phyloP scores from a whole-genome alignment of 2,329 filamentous ascomycete species.

The Penicillium psychrosexuale region DNA sequence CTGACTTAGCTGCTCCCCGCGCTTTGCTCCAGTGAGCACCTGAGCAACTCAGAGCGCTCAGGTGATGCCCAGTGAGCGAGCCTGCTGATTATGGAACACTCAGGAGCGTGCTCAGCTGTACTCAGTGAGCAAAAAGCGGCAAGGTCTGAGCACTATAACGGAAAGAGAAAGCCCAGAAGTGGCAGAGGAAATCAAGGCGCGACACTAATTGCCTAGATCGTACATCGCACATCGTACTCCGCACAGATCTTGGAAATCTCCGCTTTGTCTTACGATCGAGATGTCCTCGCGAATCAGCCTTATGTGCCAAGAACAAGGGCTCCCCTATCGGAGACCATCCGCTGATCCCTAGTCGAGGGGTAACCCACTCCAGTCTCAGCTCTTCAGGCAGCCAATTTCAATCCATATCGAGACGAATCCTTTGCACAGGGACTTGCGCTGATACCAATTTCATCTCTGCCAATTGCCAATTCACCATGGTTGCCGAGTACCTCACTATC shows the following conservation, averaged over 20 bases:
- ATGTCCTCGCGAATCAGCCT: constrained; percentile 15
- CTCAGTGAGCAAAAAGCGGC: too few species aligned
- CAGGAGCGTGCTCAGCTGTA: too few species aligned
- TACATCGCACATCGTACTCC: not conserved
- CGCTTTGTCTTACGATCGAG: not conserved
- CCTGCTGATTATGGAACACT: too few species aligned
- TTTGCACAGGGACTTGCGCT: not conserved
- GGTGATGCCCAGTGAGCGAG: too few species aligned
- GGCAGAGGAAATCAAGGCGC: not conserved
- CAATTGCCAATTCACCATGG: constrained; percentile 28
- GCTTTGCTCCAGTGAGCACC: not conserved
- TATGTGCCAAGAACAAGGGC: constrained; percentile 12
- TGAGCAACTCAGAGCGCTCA: too few species aligned
- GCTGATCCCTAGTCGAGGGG: constrained; percentile 19
- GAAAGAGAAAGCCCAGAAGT: too few species aligned
- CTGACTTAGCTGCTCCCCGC: not conserved
- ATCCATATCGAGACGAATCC: not conserved
- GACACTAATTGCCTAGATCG: not conserved
- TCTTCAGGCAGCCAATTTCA: constrained; percentile 1
- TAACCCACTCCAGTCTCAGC: constrained; percentile 7
- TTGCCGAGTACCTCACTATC: constrained; percentile 58
- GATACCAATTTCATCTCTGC: not conserved
- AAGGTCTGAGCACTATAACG: too few species aligned
- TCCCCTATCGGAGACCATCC: constrained; percentile 14
- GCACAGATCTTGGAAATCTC: not conserved